Base-by-base conservation (phyloP, 139 green algal genomes). In the Deuterostichococcus epilithicus region DNA sequence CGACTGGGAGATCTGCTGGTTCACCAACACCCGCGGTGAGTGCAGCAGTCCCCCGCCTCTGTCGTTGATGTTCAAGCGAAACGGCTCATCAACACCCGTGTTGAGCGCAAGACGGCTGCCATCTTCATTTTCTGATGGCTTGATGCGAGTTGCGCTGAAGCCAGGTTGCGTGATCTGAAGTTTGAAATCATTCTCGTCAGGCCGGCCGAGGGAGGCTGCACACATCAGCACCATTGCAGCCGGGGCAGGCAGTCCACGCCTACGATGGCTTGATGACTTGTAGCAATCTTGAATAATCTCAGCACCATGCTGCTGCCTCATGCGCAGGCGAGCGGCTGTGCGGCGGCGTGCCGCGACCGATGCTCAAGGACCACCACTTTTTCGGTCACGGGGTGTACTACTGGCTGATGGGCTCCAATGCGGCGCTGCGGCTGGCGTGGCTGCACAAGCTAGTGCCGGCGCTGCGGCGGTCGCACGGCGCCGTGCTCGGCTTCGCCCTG, bases 1-100 rank as follows among this genome's bases (percentile, higher is more conserved):
- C 5, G 96, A 99, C 78, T 99, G 96, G 96, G 94, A 97, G 80
- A 92, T 98, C 75, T 74, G 80, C 3, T 94, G 82, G 78, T 87
- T 94, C 71, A 79, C 68, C 39, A 39, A 45, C 35, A 74, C 35
- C 23, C 59, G 58, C 73, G 63, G 77, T 77, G 44, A 20, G 8
- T 39, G 6, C 45, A 42, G 39, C 26, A 63, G 60, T 36, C 25
- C 52, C 44, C 72, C 3, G n/a, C 13, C 5, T 39, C 15, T 2
- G 38, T 52, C 42, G n/a, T n/a, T n/a, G n/a, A n/a, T n/a, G n/a
- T n/a, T n/a, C 13, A 52, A 8, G 13, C 10, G 10, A 52, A 8
- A 52, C 42, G 42, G 13, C 8, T 52, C 10, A 13, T 52, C 10
- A 13, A 13, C 10, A 52, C 42, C 10, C 8, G 10, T 52, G 42